Evolutionary conservation across 371 early-diverging fungal species (phyloP), one percentile per base, ranked within the genome.

Genomic region (Globomyces sp.): DNA sequence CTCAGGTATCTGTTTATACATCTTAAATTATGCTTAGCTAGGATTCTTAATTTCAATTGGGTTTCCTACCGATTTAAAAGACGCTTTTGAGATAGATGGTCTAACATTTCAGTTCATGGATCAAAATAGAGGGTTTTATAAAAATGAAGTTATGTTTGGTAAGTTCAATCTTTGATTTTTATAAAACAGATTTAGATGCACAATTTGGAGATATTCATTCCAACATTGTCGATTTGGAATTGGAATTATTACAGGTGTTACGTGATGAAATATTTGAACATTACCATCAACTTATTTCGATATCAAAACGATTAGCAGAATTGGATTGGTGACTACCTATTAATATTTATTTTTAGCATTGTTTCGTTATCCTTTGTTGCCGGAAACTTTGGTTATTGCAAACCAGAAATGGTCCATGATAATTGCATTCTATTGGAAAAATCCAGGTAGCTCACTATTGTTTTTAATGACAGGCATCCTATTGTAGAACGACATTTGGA

Each of bases 211-310:
- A 60, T 37, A 50, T 60, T 8, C 41, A 39, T 4, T 39, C 36
- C 37, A 40, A 42, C 6, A 60, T 60, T 44, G 61, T 36, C 47
- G 61, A 60, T 13, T 36, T 39, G 37, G 61, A 60, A 60, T 8
- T 60, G 3, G 61, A 42, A 37, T 42, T 60, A 10, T 2, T 60
- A 2, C 61, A 60, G 13, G 8, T 9, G 3, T 9, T 60, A 10
- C 61, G 61, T 34, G 61, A 60, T 9, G 50, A 34, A 11, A 60
- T 60, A 1, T 1, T 36, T 9, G 41, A 44, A 10, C 34, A 37
- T 34, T 40, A 36, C 10, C 48, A 36, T 34, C 43, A 10, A 10
- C 34, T 60, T 24, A 5, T 44, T 8, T 10, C 24, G 5, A 50
- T 49, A 44, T 39, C 61, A 24, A 5, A 1, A 9, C 6, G 45